phyloP scores from a whole-genome alignment of 2,329 filamentous ascomycete species.

The Graphilbum sp. region DNA sequence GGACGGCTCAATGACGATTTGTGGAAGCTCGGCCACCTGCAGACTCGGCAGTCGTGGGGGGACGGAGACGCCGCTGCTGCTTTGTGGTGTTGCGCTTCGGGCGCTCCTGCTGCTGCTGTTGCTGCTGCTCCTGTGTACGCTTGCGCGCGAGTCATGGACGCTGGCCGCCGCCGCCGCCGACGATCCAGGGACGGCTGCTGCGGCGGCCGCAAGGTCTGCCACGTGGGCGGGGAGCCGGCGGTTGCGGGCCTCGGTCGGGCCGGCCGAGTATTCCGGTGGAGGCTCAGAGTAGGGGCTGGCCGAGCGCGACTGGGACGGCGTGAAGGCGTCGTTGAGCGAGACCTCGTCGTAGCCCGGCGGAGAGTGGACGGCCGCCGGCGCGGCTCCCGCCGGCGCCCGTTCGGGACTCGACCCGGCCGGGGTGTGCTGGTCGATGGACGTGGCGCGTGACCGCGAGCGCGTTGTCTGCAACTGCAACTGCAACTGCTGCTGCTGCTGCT shows the following conservation, averaged over 20 bases:
- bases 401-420: too few relatives aligned
- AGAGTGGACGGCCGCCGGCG: too few relatives aligned
- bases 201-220: conserved; percentile 13
- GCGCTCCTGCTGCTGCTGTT: too few relatives aligned
- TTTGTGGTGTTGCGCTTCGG: too few relatives aligned
- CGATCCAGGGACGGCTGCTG: background rate
- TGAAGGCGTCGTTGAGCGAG: conserved; percentile 16
- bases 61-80: conserved; percentile 17
- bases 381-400: too few relatives aligned
- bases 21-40: conserved; percentile 30
- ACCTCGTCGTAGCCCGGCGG: conserved; percentile 35
- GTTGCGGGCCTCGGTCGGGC: conserved; percentile 17
- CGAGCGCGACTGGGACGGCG: conserved; percentile 15
- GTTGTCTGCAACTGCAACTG: conserved; percentile 15
- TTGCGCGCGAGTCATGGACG: background rate
- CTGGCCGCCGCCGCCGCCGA: background rate
- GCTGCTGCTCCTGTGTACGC: background rate
- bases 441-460: conserved; percentile 22
- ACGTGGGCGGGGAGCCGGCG: conserved; percentile 18
- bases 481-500: conserved; percentile 1
- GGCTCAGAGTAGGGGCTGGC: conserved; percentile 28
- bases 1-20: conserved; percentile 43
- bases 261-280: conserved; percentile 33
- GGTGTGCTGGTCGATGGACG: conserved; percentile 17
- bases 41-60: conserved; percentile 36